These are phyloP conservation scores for Magnusiomyces paraingens DNA, from an alignment of 1,139 yeast species.

Conservation along the genomic window DNA sequence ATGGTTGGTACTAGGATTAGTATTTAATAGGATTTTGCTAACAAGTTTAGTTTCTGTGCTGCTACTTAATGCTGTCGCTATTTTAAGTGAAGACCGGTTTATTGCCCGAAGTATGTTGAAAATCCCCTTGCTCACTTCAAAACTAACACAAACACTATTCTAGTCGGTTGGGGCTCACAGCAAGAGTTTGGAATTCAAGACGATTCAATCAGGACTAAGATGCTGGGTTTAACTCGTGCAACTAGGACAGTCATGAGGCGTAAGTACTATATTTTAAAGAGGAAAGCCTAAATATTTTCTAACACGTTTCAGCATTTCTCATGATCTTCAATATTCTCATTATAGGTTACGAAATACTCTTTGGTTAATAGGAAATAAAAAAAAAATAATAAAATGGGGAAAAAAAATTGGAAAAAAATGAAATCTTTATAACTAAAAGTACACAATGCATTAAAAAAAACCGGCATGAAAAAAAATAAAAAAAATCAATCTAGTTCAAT, in stretches of 20 bases:
- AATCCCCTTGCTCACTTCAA: too few relatives aligned
- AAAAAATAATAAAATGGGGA: not conserved
- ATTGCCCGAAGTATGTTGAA: constrained; percentile 54
- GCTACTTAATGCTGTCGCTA: constrained; percentile 69
- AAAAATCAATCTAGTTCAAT: not conserved
- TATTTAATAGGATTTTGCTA: not conserved
- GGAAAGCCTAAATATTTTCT: not conserved
- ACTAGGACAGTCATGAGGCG: constrained; percentile 68
- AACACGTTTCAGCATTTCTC: constrained; percentile 46
- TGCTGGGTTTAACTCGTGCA: constrained; percentile 62
- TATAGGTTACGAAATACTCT: constrained; percentile 63
- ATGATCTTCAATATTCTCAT: constrained; percentile 61
- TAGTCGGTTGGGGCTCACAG: constrained; percentile 25
- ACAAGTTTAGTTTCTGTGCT: constrained; percentile 43
- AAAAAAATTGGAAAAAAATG: not conserved
- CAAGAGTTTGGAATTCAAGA: constrained; percentile 38
- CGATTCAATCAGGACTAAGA: constrained; percentile 47
- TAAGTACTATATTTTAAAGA: constrained; percentile 29
- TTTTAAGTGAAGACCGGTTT: constrained; percentile 76
- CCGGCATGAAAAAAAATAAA: not conserved
- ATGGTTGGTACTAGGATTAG: constrained; percentile 37
- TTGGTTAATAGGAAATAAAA: constrained; percentile 42
- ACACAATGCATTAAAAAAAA: not conserved
- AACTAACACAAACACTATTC: constrained; percentile 3
- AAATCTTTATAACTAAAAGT: not conserved